Percentiles rank a stretch among this genome's conserved stretches.
Evolutionary conservation across 768 basidiomycete species (phyloP).

Genomic region (Termitomyces sp.): DNA sequence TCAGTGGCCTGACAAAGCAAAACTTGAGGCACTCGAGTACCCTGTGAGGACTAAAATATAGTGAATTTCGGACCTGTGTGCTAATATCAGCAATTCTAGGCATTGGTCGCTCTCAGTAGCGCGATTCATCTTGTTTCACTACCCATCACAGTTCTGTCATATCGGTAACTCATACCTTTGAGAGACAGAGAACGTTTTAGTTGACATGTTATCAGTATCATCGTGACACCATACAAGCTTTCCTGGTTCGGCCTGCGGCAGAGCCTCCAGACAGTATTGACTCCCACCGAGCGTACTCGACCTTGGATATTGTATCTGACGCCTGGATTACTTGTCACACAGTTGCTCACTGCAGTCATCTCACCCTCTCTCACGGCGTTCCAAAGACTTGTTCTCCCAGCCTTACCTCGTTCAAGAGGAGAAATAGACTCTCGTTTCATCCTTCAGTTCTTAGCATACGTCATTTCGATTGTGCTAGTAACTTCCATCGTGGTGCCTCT

Average conservation of each 20-base stretch:
- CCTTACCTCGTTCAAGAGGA: background rate
- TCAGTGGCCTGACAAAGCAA: background rate
- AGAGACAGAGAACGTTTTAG: background rate
- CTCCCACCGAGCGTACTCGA: constrained; percentile 67
- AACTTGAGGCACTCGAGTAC: background rate
- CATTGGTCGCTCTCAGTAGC: background rate
- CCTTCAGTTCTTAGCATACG: constrained; percentile 3
- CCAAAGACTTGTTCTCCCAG: background rate
- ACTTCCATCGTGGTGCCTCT: constrained; percentile 60
- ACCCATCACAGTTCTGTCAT: constrained; percentile 2
- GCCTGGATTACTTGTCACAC: constrained; percentile 62
- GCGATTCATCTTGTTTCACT: background rate
- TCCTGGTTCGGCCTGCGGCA: constrained; percentile 51
- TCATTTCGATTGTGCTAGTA: constrained; percentile 45
- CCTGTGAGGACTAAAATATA: background rate
- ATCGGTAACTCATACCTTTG: constrained; percentile 4
- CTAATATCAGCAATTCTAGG: background rate
- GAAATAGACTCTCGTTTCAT: background rate
- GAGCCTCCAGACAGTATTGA: constrained; percentile 65
- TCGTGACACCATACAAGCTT: constrained; percentile 73
- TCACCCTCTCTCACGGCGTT: constrained; percentile 15
- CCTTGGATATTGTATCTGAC: constrained; percentile 80
- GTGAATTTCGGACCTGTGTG: background rate
- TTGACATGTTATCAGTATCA: constrained; percentile 40
- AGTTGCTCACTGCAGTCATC: constrained; percentile 34